A percentile compares a stretch with the other conserved stretches of the same genome.
Conservation (phyloP, 176 grass and related monocot species). For the Areca catechu region DNA sequence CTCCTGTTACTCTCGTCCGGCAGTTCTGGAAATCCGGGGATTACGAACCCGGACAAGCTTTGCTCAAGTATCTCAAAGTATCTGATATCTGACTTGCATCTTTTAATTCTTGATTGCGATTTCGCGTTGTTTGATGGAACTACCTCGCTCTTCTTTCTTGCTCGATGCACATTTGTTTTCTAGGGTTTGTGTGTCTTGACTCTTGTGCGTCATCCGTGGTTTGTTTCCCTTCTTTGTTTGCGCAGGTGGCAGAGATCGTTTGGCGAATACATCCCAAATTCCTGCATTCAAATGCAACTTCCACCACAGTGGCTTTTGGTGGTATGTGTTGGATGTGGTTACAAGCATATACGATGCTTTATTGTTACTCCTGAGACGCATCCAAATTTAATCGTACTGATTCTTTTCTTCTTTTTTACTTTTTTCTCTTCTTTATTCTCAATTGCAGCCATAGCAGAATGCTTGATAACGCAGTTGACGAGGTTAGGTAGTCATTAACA, state of each 20-base stretch:
- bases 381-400: background rate
- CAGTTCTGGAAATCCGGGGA: conserved; percentile 98
- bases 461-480: conserved; percentile 50
- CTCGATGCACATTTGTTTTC: background rate
- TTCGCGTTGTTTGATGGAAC: background rate
- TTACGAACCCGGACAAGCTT: conserved; percentile 64
- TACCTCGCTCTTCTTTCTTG: no score
- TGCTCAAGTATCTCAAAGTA: conserved; percentile 37
- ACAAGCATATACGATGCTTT: no score
- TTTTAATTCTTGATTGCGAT: conserved; percentile 16
- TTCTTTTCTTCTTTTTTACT: conserved; percentile 1
- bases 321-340: conserved; percentile 13
- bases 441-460: conserved; percentile 45
- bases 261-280: conserved; percentile 41
- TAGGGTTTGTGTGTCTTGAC: conserved; percentile 1
- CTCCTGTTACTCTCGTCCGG: conserved; percentile 39
- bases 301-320: conserved; percentile 51
- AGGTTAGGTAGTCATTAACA: conserved; percentile 35
- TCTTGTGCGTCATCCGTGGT: background rate
- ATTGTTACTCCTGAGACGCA: no score
- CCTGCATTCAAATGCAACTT: conserved; percentile 52
- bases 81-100: conserved; percentile 13
- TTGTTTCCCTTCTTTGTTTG: conserved; percentile 3
- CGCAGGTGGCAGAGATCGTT: conserved; percentile 33
- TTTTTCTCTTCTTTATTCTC: conserved; percentile 12